Evolutionary conservation across 2,329 filamentous ascomycete species (phyloP).

Genomic region (Pyrenophora tritici-repentis): DNA sequence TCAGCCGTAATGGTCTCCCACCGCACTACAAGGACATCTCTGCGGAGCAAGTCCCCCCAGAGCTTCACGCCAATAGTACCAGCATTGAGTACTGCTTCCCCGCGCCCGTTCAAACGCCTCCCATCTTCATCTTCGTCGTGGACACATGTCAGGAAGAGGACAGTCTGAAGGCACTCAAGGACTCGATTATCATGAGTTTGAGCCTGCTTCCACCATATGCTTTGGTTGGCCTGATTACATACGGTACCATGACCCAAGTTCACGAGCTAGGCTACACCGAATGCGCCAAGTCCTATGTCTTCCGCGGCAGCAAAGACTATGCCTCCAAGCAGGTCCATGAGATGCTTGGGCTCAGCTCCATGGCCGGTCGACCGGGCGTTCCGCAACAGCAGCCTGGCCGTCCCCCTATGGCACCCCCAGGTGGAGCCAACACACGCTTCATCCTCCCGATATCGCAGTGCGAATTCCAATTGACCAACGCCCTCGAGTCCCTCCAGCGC

Average conservation of each 20-base stretch:
- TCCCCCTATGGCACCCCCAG: constrained; percentile 64
- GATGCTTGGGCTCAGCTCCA: constrained; percentile 84
- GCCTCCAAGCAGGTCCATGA: constrained; percentile 98
- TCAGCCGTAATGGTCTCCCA: constrained; percentile 80
- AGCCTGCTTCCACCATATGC: constrained; percentile 81
- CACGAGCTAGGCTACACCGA: constrained; percentile 98
- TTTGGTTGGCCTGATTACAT: constrained; percentile 82
- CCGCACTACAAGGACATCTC: constrained; percentile 91
- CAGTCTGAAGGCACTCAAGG: constrained; percentile 79
- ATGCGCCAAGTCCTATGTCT: constrained; percentile 98
- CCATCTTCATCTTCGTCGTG: constrained; percentile 86
- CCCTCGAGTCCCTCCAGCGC: constrained; percentile 91
- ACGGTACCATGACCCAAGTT: constrained; percentile 95
- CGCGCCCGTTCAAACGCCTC: constrained; percentile 80
- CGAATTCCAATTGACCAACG: constrained; percentile 96
- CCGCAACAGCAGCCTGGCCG: constrained; percentile 77
- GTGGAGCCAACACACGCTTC: constrained; percentile 86
- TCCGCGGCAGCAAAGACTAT: constrained; percentile 97
- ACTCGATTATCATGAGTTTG: constrained; percentile 84
- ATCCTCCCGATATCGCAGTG: constrained; percentile 92
- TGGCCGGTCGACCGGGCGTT: constrained; percentile 70
- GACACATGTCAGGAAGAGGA: constrained; percentile 90
- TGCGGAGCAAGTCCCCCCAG: constrained; percentile 78
- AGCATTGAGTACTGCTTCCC: constrained; percentile 89
- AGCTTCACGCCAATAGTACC: constrained; percentile 79